Percentiles rank a stretch among this genome's conserved stretches.
Conservation (phyloP, 2,329 filamentous ascomycete species). For the Laburnicola sp. region DNA sequence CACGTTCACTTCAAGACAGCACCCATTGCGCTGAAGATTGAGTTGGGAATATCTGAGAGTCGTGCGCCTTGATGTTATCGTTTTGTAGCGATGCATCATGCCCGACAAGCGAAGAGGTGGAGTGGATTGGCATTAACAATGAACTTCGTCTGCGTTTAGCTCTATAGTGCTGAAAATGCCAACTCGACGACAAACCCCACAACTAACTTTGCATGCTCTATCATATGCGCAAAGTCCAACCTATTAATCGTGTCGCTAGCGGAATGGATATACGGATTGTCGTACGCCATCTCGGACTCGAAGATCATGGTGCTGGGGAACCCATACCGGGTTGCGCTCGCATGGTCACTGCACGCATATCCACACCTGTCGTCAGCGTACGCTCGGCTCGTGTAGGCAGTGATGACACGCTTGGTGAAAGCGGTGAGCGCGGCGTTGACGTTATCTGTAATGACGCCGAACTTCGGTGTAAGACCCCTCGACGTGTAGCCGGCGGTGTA, state of each 20-base stretch:
- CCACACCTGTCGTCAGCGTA: slow-evolving; percentile 85
- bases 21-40: too few relatives aligned
- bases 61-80: too few relatives aligned
- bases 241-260: slow-evolving; percentile 68
- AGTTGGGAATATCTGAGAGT: too few relatives aligned
- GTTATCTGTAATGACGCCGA: slow-evolving; percentile 87
- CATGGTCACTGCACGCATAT: slow-evolving; percentile 76
- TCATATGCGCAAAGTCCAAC: slow-evolving; percentile 81
- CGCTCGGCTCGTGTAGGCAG: slow-evolving; percentile 79
- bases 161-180: slow-evolving; percentile 60
- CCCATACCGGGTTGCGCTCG: slow-evolving; percentile 68
- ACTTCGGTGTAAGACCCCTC: slow-evolving; percentile 74
- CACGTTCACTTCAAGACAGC: too few relatives aligned
- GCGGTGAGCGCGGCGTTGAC: slow-evolving; percentile 76
- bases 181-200: slow-evolving; percentile 79
- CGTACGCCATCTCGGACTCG: slow-evolving; percentile 65
- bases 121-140: too few relatives aligned
- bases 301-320: slow-evolving; percentile 74
- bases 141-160: too few relatives aligned
- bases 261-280: slow-evolving; percentile 66
- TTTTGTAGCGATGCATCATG: too few relatives aligned
- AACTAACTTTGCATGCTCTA: slow-evolving; percentile 81
- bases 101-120: too few relatives aligned
- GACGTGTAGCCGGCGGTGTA: slow-evolving; percentile 77
- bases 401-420: slow-evolving; percentile 85